These are phyloP conservation scores for Yamadazyma trypodendri DNA, from an alignment of 1,139 yeast genomes.

Conservation along the genomic window DNA sequence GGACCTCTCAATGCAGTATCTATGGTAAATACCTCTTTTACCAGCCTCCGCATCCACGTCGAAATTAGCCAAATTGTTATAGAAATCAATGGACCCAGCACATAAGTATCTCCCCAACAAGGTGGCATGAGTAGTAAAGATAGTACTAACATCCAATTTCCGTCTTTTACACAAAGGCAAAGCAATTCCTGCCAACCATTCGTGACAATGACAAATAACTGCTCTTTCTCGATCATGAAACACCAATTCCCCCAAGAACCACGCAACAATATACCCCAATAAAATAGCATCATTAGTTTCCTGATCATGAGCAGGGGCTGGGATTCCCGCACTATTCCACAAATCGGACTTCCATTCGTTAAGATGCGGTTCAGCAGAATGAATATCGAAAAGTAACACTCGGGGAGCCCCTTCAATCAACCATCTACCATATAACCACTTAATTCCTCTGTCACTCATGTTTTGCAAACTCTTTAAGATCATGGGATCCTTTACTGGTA, in stretches of 20 bases:
- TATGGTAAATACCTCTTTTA: conserved; percentile 92
- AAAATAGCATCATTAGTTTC: conserved; percentile 92
- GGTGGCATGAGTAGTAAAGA: conserved; percentile 97
- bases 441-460: conserved; percentile 79
- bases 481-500: conserved; percentile 65
- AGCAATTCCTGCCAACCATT: conserved; percentile 98
- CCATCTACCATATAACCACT: conserved; percentile 92
- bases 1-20: conserved; percentile 94
- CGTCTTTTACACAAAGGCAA: conserved; percentile 90
- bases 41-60: conserved; percentile 99
- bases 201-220: conserved; percentile 92
- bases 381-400: conserved; percentile 81
- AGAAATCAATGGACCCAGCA: conserved; percentile 95
- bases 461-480: conserved; percentile 63
- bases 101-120: conserved; percentile 91
- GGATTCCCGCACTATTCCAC: conserved; percentile 90
- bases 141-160: conserved; percentile 88
- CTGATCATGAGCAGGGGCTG: conserved; percentile 83
- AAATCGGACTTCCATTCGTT: conserved; percentile 94
- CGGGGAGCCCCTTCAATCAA: conserved; percentile 96
- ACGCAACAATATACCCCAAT: conserved; percentile 90
- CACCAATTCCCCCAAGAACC: conserved; percentile 95
- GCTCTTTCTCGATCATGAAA: conserved; percentile 81
- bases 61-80: conserved; percentile 84
- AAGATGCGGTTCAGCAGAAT: conserved; percentile 66